These are phyloP conservation scores for Picochlorum costavermella DNA, from an alignment of 139 green algal genomes.

Conservation along the genomic window DNA sequence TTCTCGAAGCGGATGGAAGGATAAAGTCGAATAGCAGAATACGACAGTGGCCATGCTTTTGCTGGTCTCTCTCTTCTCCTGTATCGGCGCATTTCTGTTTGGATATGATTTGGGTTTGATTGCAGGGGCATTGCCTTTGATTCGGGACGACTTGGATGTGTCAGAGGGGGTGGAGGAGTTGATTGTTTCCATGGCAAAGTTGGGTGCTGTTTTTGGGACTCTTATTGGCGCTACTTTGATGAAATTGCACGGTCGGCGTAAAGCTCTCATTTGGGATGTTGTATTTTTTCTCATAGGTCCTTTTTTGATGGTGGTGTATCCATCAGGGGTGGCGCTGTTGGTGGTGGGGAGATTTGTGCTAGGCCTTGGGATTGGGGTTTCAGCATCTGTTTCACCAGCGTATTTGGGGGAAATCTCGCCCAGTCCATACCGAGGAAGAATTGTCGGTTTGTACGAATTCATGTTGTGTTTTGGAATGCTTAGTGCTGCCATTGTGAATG, in stretches of 20 bases:
- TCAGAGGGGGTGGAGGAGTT: constrained; percentile 25
- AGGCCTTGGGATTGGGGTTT: constrained; percentile 69
- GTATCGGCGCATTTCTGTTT: constrained; percentile 67
- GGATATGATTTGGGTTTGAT: constrained; percentile 44
- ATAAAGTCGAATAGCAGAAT: not conserved
- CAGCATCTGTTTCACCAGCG: constrained; percentile 63
- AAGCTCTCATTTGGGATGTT: constrained; percentile 50
- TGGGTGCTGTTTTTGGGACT: constrained; percentile 60
- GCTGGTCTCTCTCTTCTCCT: constrained; percentile 45
- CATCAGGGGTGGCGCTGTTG: constrained; percentile 33
- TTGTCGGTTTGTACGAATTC: constrained; percentile 64
- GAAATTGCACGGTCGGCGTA: constrained; percentile 58
- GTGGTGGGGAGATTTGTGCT: constrained; percentile 55
- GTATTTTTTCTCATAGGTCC: constrained; percentile 60
- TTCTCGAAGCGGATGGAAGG: too few relatives aligned
- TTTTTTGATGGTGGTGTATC: constrained; percentile 56
- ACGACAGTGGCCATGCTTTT: constrained; percentile 33
- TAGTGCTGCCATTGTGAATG: constrained; percentile 45
- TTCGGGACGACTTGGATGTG: constrained; percentile 41
- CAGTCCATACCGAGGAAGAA: constrained; percentile 33
- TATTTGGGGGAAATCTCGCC: constrained; percentile 80
- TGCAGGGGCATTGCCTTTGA: constrained; percentile 59
- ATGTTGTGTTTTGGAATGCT: constrained; percentile 76
- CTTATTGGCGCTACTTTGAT: constrained; percentile 66
- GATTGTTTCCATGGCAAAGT: constrained; percentile 69